phyloP scores from a whole-genome alignment of 2,329 filamentous ascomycete genomes.

The Hypoxylon sp. region DNA sequence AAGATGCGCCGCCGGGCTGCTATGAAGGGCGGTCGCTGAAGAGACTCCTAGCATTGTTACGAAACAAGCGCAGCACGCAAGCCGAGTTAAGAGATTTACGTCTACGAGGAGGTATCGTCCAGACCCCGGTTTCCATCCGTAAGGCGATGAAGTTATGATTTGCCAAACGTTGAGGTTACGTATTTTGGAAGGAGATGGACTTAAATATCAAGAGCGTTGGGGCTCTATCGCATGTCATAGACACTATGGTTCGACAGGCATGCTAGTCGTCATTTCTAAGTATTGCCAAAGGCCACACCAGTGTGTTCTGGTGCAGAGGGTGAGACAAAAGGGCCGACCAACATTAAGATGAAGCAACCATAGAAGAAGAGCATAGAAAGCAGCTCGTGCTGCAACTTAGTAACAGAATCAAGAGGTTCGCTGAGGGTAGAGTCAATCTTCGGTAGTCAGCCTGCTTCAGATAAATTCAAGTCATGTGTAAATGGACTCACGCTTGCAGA shows the following conservation, averaged over 20 bases:
- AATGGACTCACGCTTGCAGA: background rate
- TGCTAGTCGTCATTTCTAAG: background rate
- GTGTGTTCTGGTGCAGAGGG: background rate
- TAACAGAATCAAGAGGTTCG: background rate
- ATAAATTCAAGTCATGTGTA: background rate
- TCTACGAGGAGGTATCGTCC: background rate
- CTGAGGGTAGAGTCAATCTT: conserved; percentile 1
- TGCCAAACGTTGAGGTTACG: background rate
- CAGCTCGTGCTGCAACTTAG: conserved; percentile 12
- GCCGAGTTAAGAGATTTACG: background rate
- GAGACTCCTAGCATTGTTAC: background rate
- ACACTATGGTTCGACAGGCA: background rate
- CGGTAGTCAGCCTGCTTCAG: background rate
- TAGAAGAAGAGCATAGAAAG: conserved; percentile 12
- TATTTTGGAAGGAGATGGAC: background rate
- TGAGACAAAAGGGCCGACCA: background rate
- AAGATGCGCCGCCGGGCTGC: conserved; percentile 73
- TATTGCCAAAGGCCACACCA: background rate
- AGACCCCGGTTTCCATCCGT: background rate
- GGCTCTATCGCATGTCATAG: background rate
- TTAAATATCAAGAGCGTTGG: background rate
- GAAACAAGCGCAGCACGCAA: background rate
- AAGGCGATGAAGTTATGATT: background rate
- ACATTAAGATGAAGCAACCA: conserved; percentile 10
- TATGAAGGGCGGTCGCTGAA: conserved; percentile 63